phyloP scores from a whole-genome alignment of 495 filamentous ascomycete genomes.

The Xylaria telfairii region DNA sequence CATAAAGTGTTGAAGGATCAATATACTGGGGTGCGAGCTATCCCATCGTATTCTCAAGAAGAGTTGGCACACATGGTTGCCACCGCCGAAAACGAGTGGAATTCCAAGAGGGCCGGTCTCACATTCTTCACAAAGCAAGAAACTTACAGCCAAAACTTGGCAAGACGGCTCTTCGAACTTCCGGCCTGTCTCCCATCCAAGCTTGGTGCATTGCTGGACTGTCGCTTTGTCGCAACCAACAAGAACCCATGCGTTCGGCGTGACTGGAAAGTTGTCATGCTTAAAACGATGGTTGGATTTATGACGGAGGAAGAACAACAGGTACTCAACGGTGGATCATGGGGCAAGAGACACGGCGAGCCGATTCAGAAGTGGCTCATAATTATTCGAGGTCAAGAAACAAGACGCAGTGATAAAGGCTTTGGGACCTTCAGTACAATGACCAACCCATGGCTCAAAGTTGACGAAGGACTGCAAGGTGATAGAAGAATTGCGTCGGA shows the following conservation, averaged over 20 bases:
- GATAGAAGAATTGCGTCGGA: neutral
- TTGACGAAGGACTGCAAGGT: slow-evolving; percentile 5
- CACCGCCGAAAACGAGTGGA: neutral
- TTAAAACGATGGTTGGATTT: slow-evolving; percentile 2
- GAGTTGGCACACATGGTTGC: slow-evolving; percentile 18
- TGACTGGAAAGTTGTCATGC: slow-evolving; percentile 22
- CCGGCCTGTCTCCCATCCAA: slow-evolving; percentile 19
- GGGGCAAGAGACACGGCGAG: neutral
- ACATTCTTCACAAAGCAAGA: neutral
- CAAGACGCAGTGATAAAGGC: slow-evolving; percentile 2
- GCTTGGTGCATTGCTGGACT: slow-evolving; percentile 23
- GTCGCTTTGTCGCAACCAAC: slow-evolving; percentile 22
- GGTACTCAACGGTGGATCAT: neutral
- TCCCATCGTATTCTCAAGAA: slow-evolving; percentile 19
- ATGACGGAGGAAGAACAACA: slow-evolving; percentile 7
- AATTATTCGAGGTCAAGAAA: slow-evolving; percentile 11
- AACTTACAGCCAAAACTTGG: slow-evolving; percentile 5
- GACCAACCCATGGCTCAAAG: slow-evolving; percentile 18
- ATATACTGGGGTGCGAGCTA: slow-evolving; percentile 22
- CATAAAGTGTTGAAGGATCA: slow-evolving; percentile 13
- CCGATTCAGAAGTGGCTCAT: slow-evolving; percentile 23
- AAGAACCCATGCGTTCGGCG: slow-evolving; percentile 15
- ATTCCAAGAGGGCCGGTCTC: neutral
- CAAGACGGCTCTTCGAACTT: slow-evolving; percentile 13
- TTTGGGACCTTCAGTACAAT: slow-evolving; percentile 16